Conservation (phyloP, 768 basidiomycete species). For the Tricholoma terreum region DNA sequence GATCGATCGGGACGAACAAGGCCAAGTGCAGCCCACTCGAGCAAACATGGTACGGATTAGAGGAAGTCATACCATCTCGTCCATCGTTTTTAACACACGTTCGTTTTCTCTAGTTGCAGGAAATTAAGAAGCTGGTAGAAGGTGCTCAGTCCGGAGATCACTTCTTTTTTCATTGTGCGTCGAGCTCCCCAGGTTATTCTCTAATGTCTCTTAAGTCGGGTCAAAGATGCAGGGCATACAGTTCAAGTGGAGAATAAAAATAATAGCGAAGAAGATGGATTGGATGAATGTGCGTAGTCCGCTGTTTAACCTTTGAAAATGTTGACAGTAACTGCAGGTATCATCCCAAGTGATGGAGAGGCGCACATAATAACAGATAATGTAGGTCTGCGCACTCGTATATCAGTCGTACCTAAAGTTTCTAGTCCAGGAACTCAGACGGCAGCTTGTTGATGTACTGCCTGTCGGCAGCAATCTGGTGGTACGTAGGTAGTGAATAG, state of each 20-base stretch:
- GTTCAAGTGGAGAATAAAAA: conserved; percentile 41
- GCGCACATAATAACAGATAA: conserved; percentile 35
- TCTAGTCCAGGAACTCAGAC: conserved; percentile 28
- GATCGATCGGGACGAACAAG: conserved; percentile 34
- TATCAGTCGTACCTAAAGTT: background rate
- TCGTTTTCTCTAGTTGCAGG: conserved; percentile 31
- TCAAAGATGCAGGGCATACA: conserved; percentile 49
- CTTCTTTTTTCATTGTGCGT: conserved; percentile 58
- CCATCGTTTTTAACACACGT: background rate
- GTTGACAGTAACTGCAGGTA: conserved; percentile 21
- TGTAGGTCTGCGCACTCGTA: conserved; percentile 17
- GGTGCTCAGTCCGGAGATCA: conserved; percentile 45
- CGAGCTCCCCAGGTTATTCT: background rate
- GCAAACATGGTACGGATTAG: conserved; percentile 40
- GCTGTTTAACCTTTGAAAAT: background rate
- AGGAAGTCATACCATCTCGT: background rate
- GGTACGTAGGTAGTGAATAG: conserved; percentile 18
- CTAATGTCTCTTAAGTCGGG: background rate
- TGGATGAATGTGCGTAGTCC: conserved; percentile 46
- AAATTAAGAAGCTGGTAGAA: conserved; percentile 42
- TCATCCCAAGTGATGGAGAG: conserved; percentile 38
- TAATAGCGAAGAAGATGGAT: conserved; percentile 46
- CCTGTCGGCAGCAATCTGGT: conserved; percentile 36
- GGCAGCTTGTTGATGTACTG: conserved; percentile 33
- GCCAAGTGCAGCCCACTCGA: conserved; percentile 37